Conservation (phyloP, 2,329 filamentous ascomycete genomes). For the Parastagonospora nodorum region DNA sequence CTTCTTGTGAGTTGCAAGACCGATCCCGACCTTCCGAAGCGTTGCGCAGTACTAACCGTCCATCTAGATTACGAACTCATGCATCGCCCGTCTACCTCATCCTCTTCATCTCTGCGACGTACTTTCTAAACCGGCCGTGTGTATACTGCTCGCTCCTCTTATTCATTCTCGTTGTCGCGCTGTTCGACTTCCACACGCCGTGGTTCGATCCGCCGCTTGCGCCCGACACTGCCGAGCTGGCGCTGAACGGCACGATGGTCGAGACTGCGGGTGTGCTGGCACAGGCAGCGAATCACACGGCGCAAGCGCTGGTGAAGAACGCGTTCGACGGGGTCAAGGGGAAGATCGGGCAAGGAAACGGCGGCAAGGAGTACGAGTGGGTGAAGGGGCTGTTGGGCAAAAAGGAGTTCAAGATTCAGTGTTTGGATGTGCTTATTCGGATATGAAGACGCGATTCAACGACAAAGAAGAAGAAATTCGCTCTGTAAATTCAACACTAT, state of each 20-base stretch:
- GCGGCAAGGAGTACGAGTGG: constrained; percentile 74
- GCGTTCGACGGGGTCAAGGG: constrained; percentile 34
- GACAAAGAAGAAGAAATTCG: neutral
- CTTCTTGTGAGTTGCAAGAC: constrained; percentile 52
- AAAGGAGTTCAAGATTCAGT: constrained; percentile 89
- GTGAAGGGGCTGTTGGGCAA: constrained; percentile 78
- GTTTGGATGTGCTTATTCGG: constrained; percentile 84
- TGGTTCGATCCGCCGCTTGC: constrained; percentile 83
- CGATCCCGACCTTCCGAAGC: neutral
- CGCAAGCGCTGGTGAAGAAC: constrained; percentile 33
- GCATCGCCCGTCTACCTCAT: constrained; percentile 56
- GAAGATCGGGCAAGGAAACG: constrained; percentile 61
- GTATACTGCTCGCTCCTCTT: constrained; percentile 97
- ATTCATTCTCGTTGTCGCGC: constrained; percentile 90
- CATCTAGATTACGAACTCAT: constrained; percentile 47
- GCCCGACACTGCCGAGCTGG: constrained; percentile 34
- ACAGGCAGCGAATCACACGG: constrained; percentile 65
- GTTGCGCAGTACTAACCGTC: constrained; percentile 5
- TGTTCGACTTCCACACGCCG: constrained; percentile 89
- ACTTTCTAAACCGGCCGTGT: constrained; percentile 94
- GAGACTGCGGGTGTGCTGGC: constrained; percentile 69
- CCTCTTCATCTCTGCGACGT: constrained; percentile 78
- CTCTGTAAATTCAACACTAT: neutral
- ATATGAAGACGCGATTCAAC: constrained; percentile 47
- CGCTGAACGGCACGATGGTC: constrained; percentile 46